Evolutionary conservation across 805 yeast species (phyloP), one percentile per base, ranked within the genome.

Genomic region (Spathaspora hagerdaliae): DNA sequence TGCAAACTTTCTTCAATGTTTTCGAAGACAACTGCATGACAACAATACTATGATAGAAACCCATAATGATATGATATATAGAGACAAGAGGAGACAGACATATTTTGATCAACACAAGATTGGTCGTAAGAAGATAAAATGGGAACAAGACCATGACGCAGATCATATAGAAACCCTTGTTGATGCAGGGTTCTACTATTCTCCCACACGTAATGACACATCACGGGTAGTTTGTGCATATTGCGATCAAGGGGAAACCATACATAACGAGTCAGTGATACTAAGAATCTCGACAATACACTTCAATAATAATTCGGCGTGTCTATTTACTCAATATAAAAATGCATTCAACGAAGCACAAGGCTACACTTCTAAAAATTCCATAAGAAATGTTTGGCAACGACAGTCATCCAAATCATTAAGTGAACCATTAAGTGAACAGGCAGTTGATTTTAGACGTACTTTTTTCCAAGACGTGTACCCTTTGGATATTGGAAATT

Each of bases 181-280:
- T 1, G 67, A 67, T 41, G 73, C 78, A 14, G 91, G 92, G 0
- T 79, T 85, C 65, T 79, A 67, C 61, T 85, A 66, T 59, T 72
- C 75, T 40, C 90, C 82, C 31, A 65, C 69, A 10, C 65, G 71
- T 43, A 62, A 65, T 31, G 63, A 70, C 38, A 61, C 56, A 3
- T 83, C 79, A 53, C 73, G 79, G 43, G 78, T 78, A 8, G 71
- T 80, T 12, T 85, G 92, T 60, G 75, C 73, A 44, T 66, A 71
- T 54, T 85, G 92, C 61, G 65, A 73, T 27, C 67, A 67, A 46
- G 56, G 55, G 29, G 69, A 64, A 41, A 43, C 24, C 32, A 11
- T 29, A 9, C 32, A 11, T 9, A 29, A 29, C 5, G 32, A 29
- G 9, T 29, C 32, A 29, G 32, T 9, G 12, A 29, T 29, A 29